A percentile compares a stretch with the other conserved stretches of the same genome.
These are phyloP conservation scores for Trametes cubensis DNA, from an alignment of 768 basidiomycete genomes.

Conservation along the genomic window DNA sequence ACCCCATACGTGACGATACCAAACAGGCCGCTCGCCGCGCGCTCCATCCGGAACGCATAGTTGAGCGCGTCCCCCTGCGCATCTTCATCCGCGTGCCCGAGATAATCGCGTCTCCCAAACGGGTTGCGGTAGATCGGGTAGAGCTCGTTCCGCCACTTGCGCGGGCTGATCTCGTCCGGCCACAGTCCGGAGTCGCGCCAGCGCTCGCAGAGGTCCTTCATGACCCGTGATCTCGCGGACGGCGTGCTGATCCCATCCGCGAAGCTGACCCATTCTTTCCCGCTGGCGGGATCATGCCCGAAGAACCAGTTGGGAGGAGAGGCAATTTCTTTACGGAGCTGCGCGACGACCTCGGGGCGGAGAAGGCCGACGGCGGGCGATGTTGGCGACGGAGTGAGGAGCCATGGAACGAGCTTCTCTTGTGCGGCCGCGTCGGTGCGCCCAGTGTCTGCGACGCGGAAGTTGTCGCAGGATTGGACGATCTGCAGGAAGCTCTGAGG, in stretches of 20 bases:
- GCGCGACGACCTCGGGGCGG: slow-evolving; percentile 56
- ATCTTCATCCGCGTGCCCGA: slow-evolving; percentile 25
- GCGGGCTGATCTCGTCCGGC: slow-evolving; percentile 65
- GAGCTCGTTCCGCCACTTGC: slow-evolving; percentile 84
- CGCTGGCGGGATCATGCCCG: slow-evolving; percentile 12
- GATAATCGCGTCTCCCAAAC: slow-evolving; percentile 56
- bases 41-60: slow-evolving; percentile 87
- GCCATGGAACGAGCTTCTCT: slow-evolving; percentile 58
- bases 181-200: slow-evolving; percentile 74
- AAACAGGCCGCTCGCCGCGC: slow-evolving; percentile 86
- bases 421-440: slow-evolving; percentile 26
- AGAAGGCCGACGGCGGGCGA: slow-evolving; percentile 66
- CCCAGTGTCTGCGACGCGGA: slow-evolving; percentile 40
- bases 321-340: slow-evolving; percentile 54
- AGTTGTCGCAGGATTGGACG: slow-evolving; percentile 74
- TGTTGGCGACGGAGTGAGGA: slow-evolving; percentile 50
- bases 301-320: slow-evolving; percentile 37
- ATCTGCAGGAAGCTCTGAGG: slow-evolving; percentile 56
- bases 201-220: slow-evolving; percentile 69
- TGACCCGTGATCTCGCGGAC: slow-evolving; percentile 57
- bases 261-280: slow-evolving; percentile 47
- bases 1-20: slow-evolving; percentile 91
- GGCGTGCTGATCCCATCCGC: slow-evolving; percentile 54
- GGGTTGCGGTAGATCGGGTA: slow-evolving; percentile 79
- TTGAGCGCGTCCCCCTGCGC: slow-evolving; percentile 42